Evolutionary conservation across 1,284 basidiomycete genomes (phyloP).

Genomic region (Ganoderma sinense): DNA sequence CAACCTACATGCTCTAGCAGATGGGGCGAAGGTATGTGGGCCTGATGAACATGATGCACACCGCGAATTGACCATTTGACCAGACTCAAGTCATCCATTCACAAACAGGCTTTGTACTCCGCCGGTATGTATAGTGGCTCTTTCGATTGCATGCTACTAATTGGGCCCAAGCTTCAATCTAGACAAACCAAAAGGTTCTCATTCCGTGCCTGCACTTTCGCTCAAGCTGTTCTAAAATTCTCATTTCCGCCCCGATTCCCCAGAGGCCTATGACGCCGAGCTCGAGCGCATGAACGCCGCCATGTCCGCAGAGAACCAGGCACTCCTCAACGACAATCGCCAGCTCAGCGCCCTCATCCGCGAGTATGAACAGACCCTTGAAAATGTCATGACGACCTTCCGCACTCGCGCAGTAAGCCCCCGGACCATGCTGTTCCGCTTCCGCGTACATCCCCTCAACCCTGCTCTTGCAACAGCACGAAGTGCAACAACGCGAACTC

Average conservation of each 20-base stretch:
- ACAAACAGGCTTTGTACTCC: constrained; percentile 91
- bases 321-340: constrained; percentile 93
- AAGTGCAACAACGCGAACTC: constrained; percentile 94
- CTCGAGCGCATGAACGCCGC: constrained; percentile 90
- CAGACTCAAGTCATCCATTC: constrained; percentile 73
- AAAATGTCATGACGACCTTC: constrained; percentile 95
- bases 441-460: constrained; percentile 17
- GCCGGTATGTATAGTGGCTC: constrained; percentile 59
- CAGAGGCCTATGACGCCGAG: constrained; percentile 93
- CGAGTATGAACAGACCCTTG: constrained; percentile 96
- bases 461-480: constrained; percentile 63
- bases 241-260: neutral
- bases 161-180: constrained; percentile 75
- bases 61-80: constrained; percentile 4
- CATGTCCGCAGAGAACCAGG: constrained; percentile 88
- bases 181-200: constrained; percentile 86
- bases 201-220: neutral
- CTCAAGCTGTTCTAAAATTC: neutral
- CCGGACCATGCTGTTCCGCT: constrained; percentile 20
- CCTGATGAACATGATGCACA: neutral
- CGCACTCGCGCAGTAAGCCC: constrained; percentile 85
- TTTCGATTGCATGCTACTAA: constrained; percentile 2
- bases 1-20: constrained; percentile 68
- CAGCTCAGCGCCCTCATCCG: constrained; percentile 90
- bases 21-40: constrained; percentile 78